Evolutionary conservation across 2,329 filamentous ascomycete genomes (phyloP).

Genomic region (Ilyonectria sp.): DNA sequence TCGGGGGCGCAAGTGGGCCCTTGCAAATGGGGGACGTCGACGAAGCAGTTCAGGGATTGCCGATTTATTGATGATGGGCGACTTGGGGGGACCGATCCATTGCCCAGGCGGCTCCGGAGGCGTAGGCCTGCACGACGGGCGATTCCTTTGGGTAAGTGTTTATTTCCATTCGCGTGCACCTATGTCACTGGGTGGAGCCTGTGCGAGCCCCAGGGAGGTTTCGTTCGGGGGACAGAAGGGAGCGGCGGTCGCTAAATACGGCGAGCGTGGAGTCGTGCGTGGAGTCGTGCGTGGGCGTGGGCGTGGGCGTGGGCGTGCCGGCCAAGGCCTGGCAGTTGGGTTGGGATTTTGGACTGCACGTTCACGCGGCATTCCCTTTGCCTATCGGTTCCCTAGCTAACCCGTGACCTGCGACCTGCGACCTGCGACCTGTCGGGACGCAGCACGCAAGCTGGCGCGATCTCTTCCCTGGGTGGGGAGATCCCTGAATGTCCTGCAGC

Average conservation of each 20-base stretch:
- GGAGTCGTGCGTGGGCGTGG: not conserved
- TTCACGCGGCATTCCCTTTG: constrained; percentile 6
- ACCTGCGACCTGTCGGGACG: constrained; percentile 34
- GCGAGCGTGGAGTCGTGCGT: constrained; percentile 1
- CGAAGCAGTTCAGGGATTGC: not conserved
- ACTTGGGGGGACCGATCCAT: not conserved
- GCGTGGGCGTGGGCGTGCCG: not conserved
- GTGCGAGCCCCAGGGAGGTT: constrained; percentile 19
- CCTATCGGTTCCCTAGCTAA: constrained; percentile 1
- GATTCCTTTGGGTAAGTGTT: constrained; percentile 15
- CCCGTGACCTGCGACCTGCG: constrained; percentile 32
- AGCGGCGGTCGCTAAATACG: constrained; percentile 4
- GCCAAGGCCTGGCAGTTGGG: constrained; percentile 8
- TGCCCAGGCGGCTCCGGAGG: constrained; percentile 4
- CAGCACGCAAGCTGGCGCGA: constrained; percentile 43
- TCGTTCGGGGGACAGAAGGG: constrained; percentile 3
- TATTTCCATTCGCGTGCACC: constrained; percentile 6
- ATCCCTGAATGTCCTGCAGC: constrained; percentile 46
- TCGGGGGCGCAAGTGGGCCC: not conserved
- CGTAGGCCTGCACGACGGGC: constrained; percentile 6
- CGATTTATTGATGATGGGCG: not conserved
- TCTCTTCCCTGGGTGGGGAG: constrained; percentile 45
- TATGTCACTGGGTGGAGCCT: constrained; percentile 11
- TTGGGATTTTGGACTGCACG: not conserved
- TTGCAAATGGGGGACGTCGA: constrained; percentile 1